Base-by-base conservation (phyloP, 106 monocot species). In the Dioscorea zingiberensis region DNA sequence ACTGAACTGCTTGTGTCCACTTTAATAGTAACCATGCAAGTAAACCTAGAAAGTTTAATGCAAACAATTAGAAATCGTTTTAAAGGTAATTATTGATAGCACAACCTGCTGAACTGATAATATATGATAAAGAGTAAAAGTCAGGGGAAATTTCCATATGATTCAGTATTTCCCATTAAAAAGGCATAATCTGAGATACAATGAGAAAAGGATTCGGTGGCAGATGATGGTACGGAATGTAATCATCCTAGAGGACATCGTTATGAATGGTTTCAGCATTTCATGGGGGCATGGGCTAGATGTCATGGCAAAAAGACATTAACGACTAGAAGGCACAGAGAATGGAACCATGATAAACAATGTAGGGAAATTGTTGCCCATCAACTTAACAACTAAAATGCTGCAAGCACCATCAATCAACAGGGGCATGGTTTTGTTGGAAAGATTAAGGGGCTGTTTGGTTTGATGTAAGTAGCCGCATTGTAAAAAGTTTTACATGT, bases 11-110 rank as follows among this genome's bases (percentile, higher is more conserved):
- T 16, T 55, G 70, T 82, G 58, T 72, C 70, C 11, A 84, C 49
- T 47, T 76, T 21, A 26, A 97, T 44, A 29, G 47, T 79, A 44
- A 83, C 92, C 72, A 83, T 88, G 73, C 58, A 88, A 21, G 83
- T 80, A 62, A 84, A 97, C 77, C 97, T 97, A n/a, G 13, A 59
- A 27, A 8, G 10, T 22, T 57, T 11, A 3, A 57, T 10, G 22
- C 19, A 16, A 51, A 51, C 18, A 51, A 4, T 19, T 19, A 0
- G 2, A 16, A 51, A 18, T 4, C 51, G 0, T 51, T 51, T 51
- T 13, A 51, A 51, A 4, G 4, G 15, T 51, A 7, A 1, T n/a
- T n/a, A n/a, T 51, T 19, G 3, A 51, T 15, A 19, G 51, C 3
- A 18, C 18, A 18, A 51, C 19, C 15, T 51, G 19, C 51, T 38